Evolutionary conservation across 2,329 filamentous ascomycete species (phyloP), one percentile per base, ranked within the genome.

Genomic region (Pseudocercospora fijiensis): DNA sequence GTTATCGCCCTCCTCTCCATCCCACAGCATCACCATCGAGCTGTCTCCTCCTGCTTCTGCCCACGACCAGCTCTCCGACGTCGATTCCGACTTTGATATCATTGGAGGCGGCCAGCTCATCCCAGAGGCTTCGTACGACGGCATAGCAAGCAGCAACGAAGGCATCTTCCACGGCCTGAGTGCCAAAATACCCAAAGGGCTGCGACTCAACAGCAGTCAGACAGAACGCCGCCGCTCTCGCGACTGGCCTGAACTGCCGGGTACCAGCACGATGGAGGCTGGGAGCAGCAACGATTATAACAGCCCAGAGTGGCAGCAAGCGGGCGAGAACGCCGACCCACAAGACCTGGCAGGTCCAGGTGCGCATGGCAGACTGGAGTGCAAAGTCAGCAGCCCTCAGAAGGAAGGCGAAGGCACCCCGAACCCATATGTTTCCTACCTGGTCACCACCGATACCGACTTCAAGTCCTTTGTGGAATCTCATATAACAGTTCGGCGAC

Each of bases 371-470:
- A 84, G 86, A 62, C 84, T 99, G 49, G 90, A 96, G 74, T 97
- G 93, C 76, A 87, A 82, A 18, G 94, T 99, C 18, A 86, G 87
- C 60, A 86, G 88, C 63, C 92, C 95, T 20, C 85, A 94, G 78
- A 98, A 97, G 79, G 95, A 98, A 82, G 95, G 94, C 74, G 92
- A 97, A 74, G 94, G 95, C 55, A 96, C 93, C 64, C 97, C 97
- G 78, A 95, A 97, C 78, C 90, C 92, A 60, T 99, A 96, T 80
- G 90, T 98, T 63, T 98, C 95, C 10, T 99, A 99, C 77, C 83
- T 96, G 57, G 91, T 99, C 69, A 95, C 91, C 51, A 97, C 95
- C 59, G 84, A 93, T 79, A 96, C 93, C 68, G 92, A 96, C 72
- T 98, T 98, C 79, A 89, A 92, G 70, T 90, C 92, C 68, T 99